Percentiles rank a stretch among this genome's conserved stretches.
Conservation (phyloP, 306 rosid genomes). For the Leucaena leucocephala region DNA sequence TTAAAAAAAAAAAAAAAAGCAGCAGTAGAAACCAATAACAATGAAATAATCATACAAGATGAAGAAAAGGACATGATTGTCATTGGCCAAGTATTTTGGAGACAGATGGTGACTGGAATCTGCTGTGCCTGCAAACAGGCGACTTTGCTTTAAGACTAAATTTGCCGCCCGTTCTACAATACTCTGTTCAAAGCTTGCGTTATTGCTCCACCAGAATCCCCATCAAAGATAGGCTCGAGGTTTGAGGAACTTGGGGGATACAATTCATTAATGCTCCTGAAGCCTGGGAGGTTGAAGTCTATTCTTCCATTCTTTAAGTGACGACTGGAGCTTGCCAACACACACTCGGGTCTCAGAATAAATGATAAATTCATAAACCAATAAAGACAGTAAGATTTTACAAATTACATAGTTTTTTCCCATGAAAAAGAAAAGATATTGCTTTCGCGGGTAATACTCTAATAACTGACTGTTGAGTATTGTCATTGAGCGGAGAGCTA, state of each 20-base stretch:
- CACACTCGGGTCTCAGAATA: slow-evolving; percentile 24
- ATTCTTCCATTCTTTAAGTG: not conserved
- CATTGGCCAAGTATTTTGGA: not conserved
- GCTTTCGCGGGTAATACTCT: slow-evolving; percentile 33
- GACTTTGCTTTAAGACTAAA: not conserved
- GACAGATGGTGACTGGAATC: not conserved
- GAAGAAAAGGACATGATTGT: not conserved
- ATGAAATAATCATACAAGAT: not conserved
- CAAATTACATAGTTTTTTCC: slow-evolving; percentile 28
- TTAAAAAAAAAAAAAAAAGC: not conserved
- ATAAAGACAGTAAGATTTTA: slow-evolving; percentile 32
- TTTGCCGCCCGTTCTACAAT: not conserved
- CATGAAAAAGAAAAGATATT: slow-evolving; percentile 1
- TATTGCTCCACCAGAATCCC: not conserved
- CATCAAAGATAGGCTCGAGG: not conserved
- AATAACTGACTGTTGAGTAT: not conserved
- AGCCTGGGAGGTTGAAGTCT: not conserved
- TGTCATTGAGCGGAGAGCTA: slow-evolving; percentile 19
- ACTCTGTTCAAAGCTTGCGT: not conserved
- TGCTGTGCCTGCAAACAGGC: not conserved
- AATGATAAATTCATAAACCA: slow-evolving; percentile 21
- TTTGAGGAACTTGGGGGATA: slow-evolving; percentile 3
- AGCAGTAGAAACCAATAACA: not conserved
- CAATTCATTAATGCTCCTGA: not conserved
- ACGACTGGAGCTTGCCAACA: slow-evolving; percentile 30